A percentile compares a stretch with the other conserved stretches of the same genome.
These are phyloP conservation scores for Hippophae rhamnoides DNA, from an alignment of 306 rosid genomes.

Conservation along the genomic window DNA sequence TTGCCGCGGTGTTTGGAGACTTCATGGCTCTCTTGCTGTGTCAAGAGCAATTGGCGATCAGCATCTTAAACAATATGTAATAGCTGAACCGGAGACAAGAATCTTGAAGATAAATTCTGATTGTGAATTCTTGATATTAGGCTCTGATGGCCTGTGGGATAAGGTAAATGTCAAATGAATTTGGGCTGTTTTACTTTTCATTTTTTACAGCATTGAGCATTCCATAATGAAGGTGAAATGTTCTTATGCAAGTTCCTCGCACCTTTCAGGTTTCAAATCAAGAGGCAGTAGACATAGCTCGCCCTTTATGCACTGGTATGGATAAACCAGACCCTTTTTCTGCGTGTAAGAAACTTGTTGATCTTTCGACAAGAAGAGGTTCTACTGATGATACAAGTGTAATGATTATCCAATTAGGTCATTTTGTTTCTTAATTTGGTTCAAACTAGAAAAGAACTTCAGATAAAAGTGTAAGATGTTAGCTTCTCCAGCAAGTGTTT, in stretches of 20 bases:
- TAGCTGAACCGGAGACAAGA: conserved; percentile 43
- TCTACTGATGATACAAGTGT: conserved; percentile 42
- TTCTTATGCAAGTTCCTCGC: background rate
- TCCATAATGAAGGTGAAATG: background rate
- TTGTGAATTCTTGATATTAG: conserved; percentile 43
- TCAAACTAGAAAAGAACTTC: background rate
- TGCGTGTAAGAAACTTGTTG: conserved; percentile 39
- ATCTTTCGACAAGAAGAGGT: conserved; percentile 31
- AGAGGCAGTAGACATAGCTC: conserved; percentile 41
- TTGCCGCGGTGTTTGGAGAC: conserved; percentile 39
- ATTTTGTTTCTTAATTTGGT: conserved; percentile 8
- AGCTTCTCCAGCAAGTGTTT: conserved; percentile 14
- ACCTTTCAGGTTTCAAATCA: conserved; percentile 32
- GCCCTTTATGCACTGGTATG: conserved; percentile 24
- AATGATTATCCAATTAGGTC: conserved; percentile 33
- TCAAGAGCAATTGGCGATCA: conserved; percentile 43
- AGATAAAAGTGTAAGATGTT: background rate
- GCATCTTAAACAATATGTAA: conserved; percentile 42
- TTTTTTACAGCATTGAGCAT: background rate
- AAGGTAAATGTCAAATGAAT: conserved; percentile 22
- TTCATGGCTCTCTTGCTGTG: conserved; percentile 47
- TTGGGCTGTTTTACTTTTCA: background rate
- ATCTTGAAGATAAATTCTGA: conserved; percentile 20
- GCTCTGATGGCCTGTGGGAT: conserved; percentile 55
- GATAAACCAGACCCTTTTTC: conserved; percentile 23